phyloP scores from a whole-genome alignment of 495 filamentous ascomycete species.

The Stereocaulon alpinum region DNA sequence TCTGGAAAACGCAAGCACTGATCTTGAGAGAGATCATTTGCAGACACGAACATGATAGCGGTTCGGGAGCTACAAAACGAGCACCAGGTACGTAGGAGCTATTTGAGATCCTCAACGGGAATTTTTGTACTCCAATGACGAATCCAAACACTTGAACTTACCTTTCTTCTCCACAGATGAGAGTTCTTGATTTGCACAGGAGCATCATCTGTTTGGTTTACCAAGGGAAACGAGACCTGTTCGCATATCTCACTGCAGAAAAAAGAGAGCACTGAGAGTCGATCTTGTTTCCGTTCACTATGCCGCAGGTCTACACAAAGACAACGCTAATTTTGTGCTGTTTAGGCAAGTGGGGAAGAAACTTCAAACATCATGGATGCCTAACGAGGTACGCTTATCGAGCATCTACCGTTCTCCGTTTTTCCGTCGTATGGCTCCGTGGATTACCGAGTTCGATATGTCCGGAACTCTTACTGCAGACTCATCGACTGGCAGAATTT shows the following conservation, averaged over 20 bases:
- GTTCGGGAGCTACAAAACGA: not conserved
- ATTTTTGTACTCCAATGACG: constrained; percentile 10
- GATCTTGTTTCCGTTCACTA: not conserved
- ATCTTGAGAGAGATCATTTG: not conserved
- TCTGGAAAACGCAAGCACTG: constrained; percentile 38
- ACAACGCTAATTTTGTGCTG: constrained; percentile 2
- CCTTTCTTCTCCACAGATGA: constrained; percentile 7
- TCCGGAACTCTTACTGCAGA: constrained; percentile 21
- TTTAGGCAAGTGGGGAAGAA: not conserved
- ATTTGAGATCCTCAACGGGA: no score
- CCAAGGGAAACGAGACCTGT: not conserved
- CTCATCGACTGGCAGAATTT: constrained; percentile 35
- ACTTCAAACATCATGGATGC: not conserved
- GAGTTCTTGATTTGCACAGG: constrained; percentile 20
- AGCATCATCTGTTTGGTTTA: constrained; percentile 13
- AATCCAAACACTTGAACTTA: constrained; percentile 20
- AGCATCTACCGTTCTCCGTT: constrained; percentile 7
- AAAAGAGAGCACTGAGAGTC: constrained; percentile 28
- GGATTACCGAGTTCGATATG: constrained; percentile 23
- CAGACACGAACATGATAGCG: not conserved
- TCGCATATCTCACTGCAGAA: constrained; percentile 17
- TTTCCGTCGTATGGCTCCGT: constrained; percentile 20
- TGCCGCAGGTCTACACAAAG: not conserved
- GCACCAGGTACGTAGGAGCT: not conserved
- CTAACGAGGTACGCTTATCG: not conserved